A percentile compares a stretch with the other conserved stretches of the same genome.
Evolutionary conservation across 2,329 filamentous ascomycete species (phyloP).

Genomic region (Ramichloridium luteum): DNA sequence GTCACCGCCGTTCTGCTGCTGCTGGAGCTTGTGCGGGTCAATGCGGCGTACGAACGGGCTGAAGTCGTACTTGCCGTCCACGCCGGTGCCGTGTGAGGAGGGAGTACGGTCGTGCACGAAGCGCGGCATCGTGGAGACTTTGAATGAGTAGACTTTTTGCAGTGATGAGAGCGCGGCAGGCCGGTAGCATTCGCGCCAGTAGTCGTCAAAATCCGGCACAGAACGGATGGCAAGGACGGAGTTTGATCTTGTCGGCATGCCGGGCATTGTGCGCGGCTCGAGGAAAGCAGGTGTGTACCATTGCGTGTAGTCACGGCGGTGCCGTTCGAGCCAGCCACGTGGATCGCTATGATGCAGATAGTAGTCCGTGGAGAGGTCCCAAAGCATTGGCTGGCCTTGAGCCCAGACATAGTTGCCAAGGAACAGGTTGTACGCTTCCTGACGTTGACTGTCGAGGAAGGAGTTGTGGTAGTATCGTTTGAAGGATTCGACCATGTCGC

Average conservation of each 20-base stretch:
- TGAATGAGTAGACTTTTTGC: conserved; percentile 81
- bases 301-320: conserved; percentile 60
- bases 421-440: conserved; percentile 96
- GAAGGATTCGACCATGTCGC: conserved; percentile 98
- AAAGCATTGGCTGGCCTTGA: conserved; percentile 84
- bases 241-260: background rate
- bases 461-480: conserved; percentile 99
- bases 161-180: conserved; percentile 80
- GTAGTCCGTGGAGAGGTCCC: conserved; percentile 91
- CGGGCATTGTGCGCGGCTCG: conserved; percentile 47
- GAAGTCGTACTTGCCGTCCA: conserved; percentile 66
- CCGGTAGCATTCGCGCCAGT: conserved; percentile 95
- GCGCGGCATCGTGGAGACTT: conserved; percentile 73
- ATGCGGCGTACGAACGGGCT: conserved; percentile 73
- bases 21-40: conserved; percentile 24
- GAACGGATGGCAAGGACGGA: conserved; percentile 7
- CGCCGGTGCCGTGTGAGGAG: no score
- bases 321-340: conserved; percentile 53
- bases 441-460: conserved; percentile 91
- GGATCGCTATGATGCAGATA: conserved; percentile 88
- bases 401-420: conserved; percentile 88
- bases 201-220: conserved; percentile 67
- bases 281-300: conserved; percentile 76
- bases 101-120: conserved; percentile 62
- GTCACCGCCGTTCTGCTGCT: conserved; percentile 38